These are phyloP conservation scores for Neonectria faginata DNA, from an alignment of 2,329 filamentous ascomycete genomes.

Conservation along the genomic window DNA sequence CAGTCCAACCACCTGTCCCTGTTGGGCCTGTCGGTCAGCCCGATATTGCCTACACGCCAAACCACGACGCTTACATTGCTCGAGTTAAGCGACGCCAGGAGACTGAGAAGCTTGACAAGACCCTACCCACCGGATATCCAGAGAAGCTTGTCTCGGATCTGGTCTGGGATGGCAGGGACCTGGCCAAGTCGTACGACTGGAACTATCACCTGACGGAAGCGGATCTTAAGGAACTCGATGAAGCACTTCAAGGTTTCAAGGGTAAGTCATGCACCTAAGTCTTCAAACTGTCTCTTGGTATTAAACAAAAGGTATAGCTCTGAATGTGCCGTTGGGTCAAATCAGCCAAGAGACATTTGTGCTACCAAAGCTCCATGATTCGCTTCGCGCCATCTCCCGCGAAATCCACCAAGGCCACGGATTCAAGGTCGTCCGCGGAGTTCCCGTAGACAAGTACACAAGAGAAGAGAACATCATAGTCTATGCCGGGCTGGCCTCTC, in stretches of 20 bases:
- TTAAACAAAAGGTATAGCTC: slow-evolving; percentile 42
- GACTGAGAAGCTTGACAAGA: slow-evolving; percentile 53
- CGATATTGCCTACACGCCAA: slow-evolving; percentile 68
- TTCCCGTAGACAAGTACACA: slow-evolving; percentile 63
- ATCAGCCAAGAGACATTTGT: slow-evolving; percentile 37
- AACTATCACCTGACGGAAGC: slow-evolving; percentile 60
- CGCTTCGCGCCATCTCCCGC: slow-evolving; percentile 62
- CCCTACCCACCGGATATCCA: slow-evolving; percentile 64
- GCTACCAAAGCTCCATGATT: slow-evolving; percentile 38
- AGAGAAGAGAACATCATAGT: slow-evolving; percentile 68
- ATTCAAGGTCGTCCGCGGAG: slow-evolving; percentile 69
- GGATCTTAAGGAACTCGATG: slow-evolving; percentile 63
- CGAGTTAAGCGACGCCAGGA: slow-evolving; percentile 59
- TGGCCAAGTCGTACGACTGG: slow-evolving; percentile 64
- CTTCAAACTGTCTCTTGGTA: not conserved
- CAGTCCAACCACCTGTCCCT: slow-evolving; percentile 23
- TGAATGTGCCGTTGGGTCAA: slow-evolving; percentile 53
- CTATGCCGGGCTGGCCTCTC: slow-evolving; percentile 68
- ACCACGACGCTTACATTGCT: slow-evolving; percentile 64
- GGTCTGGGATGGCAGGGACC: slow-evolving; percentile 67
- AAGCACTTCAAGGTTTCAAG: slow-evolving; percentile 57
- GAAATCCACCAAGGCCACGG: slow-evolving; percentile 68
- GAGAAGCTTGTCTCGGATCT: slow-evolving; percentile 59
- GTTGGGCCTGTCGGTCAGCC: slow-evolving; percentile 61
- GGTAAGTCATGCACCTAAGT: slow-evolving; percentile 42